These are phyloP conservation scores for Trichoderma arundinaceum DNA, from an alignment of 2,329 filamentous ascomycete genomes.

Conservation along the genomic window DNA sequence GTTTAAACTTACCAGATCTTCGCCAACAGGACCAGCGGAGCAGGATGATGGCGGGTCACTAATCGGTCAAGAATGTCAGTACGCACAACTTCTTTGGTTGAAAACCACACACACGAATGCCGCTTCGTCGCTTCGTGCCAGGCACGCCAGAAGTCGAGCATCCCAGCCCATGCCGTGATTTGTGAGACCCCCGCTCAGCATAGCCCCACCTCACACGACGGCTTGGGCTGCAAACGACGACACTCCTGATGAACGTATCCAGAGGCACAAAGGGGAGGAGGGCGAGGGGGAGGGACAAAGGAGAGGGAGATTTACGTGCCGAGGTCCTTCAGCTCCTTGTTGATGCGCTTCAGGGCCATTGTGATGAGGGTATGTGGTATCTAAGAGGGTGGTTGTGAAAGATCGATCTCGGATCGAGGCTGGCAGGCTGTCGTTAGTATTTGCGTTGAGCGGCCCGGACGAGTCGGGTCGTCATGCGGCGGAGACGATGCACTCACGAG, in stretches of 20 bases:
- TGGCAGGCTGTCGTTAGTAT: constrained; percentile 29
- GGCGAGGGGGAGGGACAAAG: constrained; percentile 31
- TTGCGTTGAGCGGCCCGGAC: constrained; percentile 29
- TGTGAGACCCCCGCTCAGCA: constrained; percentile 33
- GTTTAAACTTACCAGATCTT: constrained; percentile 84
- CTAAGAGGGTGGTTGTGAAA: constrained; percentile 31
- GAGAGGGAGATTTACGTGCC: constrained; percentile 67
- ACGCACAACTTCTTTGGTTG: not conserved
- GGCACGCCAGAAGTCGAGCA: constrained; percentile 8
- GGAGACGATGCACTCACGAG: constrained; percentile 40
- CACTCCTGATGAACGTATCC: constrained; percentile 32
- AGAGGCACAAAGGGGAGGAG: constrained; percentile 34
- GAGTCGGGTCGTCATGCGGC: constrained; percentile 33
- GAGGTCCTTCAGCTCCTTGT: constrained; percentile 90
- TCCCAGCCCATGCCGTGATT: constrained; percentile 21
- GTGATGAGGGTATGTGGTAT: constrained; percentile 44
- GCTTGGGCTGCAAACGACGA: constrained; percentile 27
- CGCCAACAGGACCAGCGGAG: constrained; percentile 94
- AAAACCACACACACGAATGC: not conserved
- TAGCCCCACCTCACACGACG: constrained; percentile 30
- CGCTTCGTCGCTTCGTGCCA: constrained; percentile 1
- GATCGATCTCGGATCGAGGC: constrained; percentile 38
- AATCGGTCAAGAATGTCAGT: constrained; percentile 38
- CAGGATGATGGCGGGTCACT: constrained; percentile 99
- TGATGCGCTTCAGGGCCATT: constrained; percentile 93